Percentiles rank a stretch among this genome's conserved stretches.
phyloP scores from a whole-genome alignment of 805 yeast species.

The Hanseniaspora jakobsenii region DNA sequence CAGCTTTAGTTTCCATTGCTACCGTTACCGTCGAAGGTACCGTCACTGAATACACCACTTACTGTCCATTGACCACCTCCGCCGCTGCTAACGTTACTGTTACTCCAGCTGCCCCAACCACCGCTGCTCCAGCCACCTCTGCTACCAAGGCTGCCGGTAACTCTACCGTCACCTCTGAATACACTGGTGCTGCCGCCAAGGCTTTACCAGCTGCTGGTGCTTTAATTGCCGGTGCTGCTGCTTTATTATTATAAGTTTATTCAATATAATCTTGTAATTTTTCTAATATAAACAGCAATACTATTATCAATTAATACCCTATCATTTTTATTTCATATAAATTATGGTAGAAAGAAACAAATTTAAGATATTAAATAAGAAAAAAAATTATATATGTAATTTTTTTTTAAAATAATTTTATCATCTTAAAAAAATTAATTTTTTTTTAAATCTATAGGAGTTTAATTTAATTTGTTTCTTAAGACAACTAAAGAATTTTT shows the following conservation, averaged over 20 bases:
- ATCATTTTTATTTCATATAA: too few relatives aligned
- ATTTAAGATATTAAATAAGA: constrained; percentile 1
- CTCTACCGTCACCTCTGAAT: constrained; percentile 22
- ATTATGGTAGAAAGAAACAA: too few relatives aligned
- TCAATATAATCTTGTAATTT: background rate
- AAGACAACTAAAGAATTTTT: too few relatives aligned
- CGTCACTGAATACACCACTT: constrained; percentile 31
- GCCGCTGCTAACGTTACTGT: background rate
- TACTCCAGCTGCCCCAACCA: background rate
- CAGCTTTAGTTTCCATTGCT: constrained; percentile 29
- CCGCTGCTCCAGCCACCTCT: constrained; percentile 17
- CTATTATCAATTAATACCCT: background rate
- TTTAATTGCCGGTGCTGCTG: constrained; percentile 51
- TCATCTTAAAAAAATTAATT: too few relatives aligned
- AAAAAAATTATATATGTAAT: too few relatives aligned
- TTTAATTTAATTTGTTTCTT: too few relatives aligned
- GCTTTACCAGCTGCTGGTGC: constrained; percentile 40
- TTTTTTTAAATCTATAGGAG: too few relatives aligned
- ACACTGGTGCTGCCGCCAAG: constrained; percentile 34
- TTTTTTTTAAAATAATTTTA: too few relatives aligned
- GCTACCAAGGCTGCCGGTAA: background rate
- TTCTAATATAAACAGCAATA: background rate
- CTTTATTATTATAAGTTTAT: constrained; percentile 33
- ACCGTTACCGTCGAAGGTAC: constrained; percentile 29
- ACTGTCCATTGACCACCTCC: constrained; percentile 24